These are phyloP conservation scores for Phytopythium aichiense DNA, from an alignment of 352 stramenopile species.

Conservation along the genomic window DNA sequence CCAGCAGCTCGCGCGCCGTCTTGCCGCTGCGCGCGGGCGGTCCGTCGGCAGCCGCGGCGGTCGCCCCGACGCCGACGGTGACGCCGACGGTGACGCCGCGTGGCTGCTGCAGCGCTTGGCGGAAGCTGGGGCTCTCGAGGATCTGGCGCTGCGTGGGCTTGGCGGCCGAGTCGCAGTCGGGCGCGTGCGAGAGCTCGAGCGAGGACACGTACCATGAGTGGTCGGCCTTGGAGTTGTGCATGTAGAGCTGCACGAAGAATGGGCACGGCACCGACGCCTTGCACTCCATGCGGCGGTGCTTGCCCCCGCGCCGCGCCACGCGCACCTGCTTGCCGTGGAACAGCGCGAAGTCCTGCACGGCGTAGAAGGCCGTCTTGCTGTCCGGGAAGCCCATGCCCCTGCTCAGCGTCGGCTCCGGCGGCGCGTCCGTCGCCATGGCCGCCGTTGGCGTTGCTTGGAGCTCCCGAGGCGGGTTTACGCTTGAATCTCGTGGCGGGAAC, in stretches of 20 bases:
- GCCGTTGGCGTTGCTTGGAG: background rate
- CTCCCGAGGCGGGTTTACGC: background rate
- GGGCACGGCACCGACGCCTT: constrained; percentile 28
- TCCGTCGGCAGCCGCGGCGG: constrained; percentile 8
- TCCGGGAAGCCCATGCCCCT: constrained; percentile 44
- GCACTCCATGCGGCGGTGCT: constrained; percentile 56
- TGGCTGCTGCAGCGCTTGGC: constrained; percentile 20
- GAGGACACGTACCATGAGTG: constrained; percentile 63
- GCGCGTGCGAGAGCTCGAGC: constrained; percentile 33
- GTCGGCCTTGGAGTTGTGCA: constrained; percentile 51
- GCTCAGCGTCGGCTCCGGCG: constrained; percentile 18
- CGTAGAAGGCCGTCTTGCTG: constrained; percentile 43
- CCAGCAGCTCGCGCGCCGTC: constrained; percentile 31
- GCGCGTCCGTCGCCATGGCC: background rate
- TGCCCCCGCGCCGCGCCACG: constrained; percentile 48
- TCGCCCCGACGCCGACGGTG: constrained; percentile 5
- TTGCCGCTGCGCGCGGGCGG: background rate
- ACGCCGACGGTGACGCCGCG: background rate
- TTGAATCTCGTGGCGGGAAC: background rate
- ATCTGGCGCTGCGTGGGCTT: constrained; percentile 61
- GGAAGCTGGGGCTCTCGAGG: constrained; percentile 37
- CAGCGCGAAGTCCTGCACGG: constrained; percentile 62
- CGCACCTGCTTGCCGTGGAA: constrained; percentile 53
- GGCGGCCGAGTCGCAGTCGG: constrained; percentile 33
- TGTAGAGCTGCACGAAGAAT: constrained; percentile 69